Evolutionary conservation across 169 alveolate species (phyloP), one percentile per base, ranked within the genome.

Genomic region (Toxoplasma gondii): DNA sequence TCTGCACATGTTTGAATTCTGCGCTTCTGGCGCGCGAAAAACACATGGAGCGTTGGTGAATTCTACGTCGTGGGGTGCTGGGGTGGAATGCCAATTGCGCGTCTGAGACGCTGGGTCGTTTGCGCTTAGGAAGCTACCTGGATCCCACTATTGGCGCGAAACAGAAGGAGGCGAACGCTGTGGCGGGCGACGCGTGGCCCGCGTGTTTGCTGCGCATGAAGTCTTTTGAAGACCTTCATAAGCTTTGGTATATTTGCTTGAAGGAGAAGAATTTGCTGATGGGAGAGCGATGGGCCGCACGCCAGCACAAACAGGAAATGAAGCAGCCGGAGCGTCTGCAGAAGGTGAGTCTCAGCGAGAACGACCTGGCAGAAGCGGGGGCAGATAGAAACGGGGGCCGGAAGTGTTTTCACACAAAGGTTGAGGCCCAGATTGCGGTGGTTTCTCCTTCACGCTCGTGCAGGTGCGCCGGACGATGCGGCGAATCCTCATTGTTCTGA

Each of bases 151-250:
- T 95, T 53, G 95, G 95, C 5, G 96, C 95, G 83, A 92, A 95
- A 86, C 94, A 88, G 78, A 97, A 95, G 83, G 96, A 96, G n/a
- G 94, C 94, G 49, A 93, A 95, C 64, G 97, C 98, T 16, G 96
- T 93, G 81, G 82, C 98, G 53, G 98, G 98, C 22, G 97, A 97
- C 83, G 97, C 98, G 0, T 97, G 98, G 98, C 98, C 98, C 29
- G 96, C 98, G 44, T 95, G 95, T 84, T 91, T 97, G 84, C 96
- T 97, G 53, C 95, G 98, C 64, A 92, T 94, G 91, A 97, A 97
- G 92, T 96, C 98, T 88, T 97, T 97, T 81, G 98, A 97, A 24
- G 98, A 97, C 84, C 95, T 97, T 70, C 97, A 98, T 80, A 97
- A 96, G 88, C 96, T 97, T 36, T 97, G 97, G 96, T 97, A 96